These are phyloP conservation scores for Monoraphidium neglectum DNA, from an alignment of 139 green algal species.

Conservation along the genomic window DNA sequence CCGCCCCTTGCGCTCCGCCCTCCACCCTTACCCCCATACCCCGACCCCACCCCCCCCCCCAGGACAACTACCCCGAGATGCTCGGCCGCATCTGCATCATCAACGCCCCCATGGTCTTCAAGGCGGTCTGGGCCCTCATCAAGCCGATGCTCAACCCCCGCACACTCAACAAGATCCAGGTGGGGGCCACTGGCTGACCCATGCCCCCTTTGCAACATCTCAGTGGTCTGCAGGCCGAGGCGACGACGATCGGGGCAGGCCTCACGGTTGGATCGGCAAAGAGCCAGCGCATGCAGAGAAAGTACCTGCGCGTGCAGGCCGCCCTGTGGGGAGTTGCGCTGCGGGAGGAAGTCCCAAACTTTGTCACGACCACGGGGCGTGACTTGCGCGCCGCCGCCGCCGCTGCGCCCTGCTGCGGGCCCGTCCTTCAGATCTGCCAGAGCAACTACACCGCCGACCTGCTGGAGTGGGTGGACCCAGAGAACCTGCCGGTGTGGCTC, in stretches of 20 bases:
- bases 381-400: neutral
- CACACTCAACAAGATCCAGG: conserved; percentile 82
- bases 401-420: neutral
- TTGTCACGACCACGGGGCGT: no score
- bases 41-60: no score
- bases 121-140: conserved; percentile 68
- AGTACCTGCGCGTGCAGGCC: neutral
- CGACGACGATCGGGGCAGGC: no score
- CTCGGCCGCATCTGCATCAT: conserved; percentile 84
- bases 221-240: no score
- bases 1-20: no score
- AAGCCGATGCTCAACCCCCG: conserved; percentile 76
- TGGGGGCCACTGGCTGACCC: conserved; percentile 56
- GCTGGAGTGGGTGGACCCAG: conserved; percentile 73
- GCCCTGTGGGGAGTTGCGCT: neutral
- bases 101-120: conserved; percentile 82
- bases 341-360: no score
- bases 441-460: conserved; percentile 72
- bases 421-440: conserved; percentile 57
- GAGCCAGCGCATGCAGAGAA: no score
- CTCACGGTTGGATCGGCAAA: no score
- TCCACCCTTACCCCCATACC: no score
- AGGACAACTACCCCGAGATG: conserved; percentile 90
- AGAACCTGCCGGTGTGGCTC: conserved; percentile 81
- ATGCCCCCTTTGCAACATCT: no score